Evolutionary conservation across 2,329 filamentous ascomycete genomes (phyloP).

Genomic region (Blastomyces gilchristii): DNA sequence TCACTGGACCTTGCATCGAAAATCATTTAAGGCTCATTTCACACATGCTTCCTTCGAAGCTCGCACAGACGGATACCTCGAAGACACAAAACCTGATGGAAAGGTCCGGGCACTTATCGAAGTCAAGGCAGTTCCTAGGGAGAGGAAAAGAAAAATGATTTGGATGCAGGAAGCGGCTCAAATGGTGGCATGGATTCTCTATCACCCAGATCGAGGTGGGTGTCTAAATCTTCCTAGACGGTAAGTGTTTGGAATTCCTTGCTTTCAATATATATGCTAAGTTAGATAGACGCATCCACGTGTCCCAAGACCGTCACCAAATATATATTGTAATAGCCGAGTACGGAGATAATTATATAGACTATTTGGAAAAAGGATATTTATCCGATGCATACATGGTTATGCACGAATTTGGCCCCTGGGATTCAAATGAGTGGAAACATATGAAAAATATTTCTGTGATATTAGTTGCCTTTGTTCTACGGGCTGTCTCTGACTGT

Average conservation of each 20-base stretch:
- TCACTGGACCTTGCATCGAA: slow-evolving; percentile 13
- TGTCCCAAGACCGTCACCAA: slow-evolving; percentile 7
- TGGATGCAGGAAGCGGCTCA: slow-evolving; percentile 17
- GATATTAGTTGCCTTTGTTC: slow-evolving; percentile 9
- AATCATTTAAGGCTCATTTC: slow-evolving; percentile 13
- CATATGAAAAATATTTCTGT: slow-evolving; percentile 5
- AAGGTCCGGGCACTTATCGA: neutral
- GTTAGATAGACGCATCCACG: slow-evolving; percentile 5
- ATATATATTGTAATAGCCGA: slow-evolving; percentile 6
- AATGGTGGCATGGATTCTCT: slow-evolving; percentile 15
- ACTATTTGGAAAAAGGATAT: slow-evolving; percentile 5
- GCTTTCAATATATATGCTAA: neutral
- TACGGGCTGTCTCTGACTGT: slow-evolving; percentile 4
- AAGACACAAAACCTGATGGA: slow-evolving; percentile 8
- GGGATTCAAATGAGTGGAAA: slow-evolving; percentile 1
- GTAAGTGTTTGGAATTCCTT: too few relatives aligned
- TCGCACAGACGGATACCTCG: slow-evolving; percentile 16
- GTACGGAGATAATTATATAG: slow-evolving; percentile 3
- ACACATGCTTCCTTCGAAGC: slow-evolving; percentile 13
- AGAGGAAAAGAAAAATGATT: neutral
- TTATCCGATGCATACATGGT: slow-evolving; percentile 4
- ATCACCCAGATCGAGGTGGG: slow-evolving; percentile 1
- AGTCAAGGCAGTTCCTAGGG: too few relatives aligned
- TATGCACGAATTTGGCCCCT: slow-evolving; percentile 9
- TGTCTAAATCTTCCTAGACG: neutral